Percentiles rank a stretch among this genome's conserved stretches.
Evolutionary conservation across 2,329 filamentous ascomycete species (phyloP).

Genomic region (Cladobotryum protrusum): DNA sequence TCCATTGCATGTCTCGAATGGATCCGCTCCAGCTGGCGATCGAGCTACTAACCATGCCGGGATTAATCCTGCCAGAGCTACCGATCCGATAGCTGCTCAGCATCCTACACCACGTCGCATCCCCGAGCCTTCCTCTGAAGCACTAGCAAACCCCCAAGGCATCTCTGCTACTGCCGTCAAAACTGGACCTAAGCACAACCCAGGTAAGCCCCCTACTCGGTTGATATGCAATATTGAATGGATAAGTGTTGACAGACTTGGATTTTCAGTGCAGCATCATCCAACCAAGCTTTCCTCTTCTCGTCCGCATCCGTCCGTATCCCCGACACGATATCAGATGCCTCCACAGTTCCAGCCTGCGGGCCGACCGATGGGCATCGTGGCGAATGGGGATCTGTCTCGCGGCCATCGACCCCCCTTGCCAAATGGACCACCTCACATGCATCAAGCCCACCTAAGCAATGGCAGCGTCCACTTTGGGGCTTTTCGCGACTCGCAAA

Average conservation of each 20-base stretch:
- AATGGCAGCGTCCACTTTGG: conserved; percentile 53
- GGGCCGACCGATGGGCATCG: conserved; percentile 22
- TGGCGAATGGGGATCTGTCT: conserved; percentile 28
- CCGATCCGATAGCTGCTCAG: conserved; percentile 3
- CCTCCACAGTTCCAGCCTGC: conserved; percentile 37
- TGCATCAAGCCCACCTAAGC: conserved; percentile 48
- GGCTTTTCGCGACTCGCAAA: conserved; percentile 47
- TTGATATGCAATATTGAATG: not conserved
- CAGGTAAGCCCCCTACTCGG: conserved; percentile 11
- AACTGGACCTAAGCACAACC: conserved; percentile 7
- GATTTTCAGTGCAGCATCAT: conserved; percentile 5
- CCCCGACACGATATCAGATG: conserved; percentile 36
- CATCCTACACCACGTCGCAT: not conserved
- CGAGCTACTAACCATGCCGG: not conserved
- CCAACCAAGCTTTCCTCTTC: conserved; percentile 8
- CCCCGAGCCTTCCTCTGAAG: conserved; percentile 9
- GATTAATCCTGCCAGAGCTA: conserved; percentile 1
- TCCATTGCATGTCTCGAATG: not conserved
- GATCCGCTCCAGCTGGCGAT: not conserved
- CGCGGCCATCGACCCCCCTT: conserved; percentile 26
- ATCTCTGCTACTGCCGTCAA: conserved; percentile 3
- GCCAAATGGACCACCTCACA: conserved; percentile 28
- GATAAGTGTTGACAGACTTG: not conserved
- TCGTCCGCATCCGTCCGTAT: conserved; percentile 26
- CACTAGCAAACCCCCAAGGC: conserved; percentile 1